Base-by-base conservation (phyloP, 2,329 filamentous ascomycete genomes). In the Xylariaceae sp. region DNA sequence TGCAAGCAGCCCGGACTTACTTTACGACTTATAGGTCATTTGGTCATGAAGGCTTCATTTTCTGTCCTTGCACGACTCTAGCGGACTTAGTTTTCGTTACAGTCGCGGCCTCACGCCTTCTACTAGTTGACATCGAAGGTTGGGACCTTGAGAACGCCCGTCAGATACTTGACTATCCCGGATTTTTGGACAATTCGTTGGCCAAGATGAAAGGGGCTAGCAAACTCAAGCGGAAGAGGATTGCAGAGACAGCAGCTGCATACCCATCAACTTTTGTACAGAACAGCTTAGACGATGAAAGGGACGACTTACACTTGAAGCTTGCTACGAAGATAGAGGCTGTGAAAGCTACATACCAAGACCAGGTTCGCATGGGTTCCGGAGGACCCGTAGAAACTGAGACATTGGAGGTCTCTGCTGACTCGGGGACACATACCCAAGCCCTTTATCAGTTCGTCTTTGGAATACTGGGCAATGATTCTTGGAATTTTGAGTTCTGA, bases 1-100 rank as follows among this genome's bases (percentile, higher is more conserved):
- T 69, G 8, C 43, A 58, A 18, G 61, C 65, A 30, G 59, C 60
- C 12, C 53, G 49, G 31, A 52, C 55, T 4, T 69, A 63, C 42
- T 63, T 65, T 19, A 52, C 53, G 17, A 50, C 59, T 6, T 26
- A 26, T 11, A 26, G 30, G 15, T 6, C 6, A 9, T n/a, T n/a
- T 32, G 22, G 22, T 6, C 6, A 6, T 6, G 22, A 26, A n/a
- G 30, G 30, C 6, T n/a, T 56, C 24, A 35, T 57, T 19, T 54
- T 41, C 39, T 50, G 52, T 7, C 39, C 60, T 3, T 59, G 59
- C 30, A 47, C 51, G 3, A 48, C 48, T 1, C 42, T 53, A 8
- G 44, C 50, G 29, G 56, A 63, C 42, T 38, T 58, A n/a, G 37
- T 53, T 7, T 54, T 52, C 39, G 54, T 62, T 19, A 40, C 58